A percentile compares a stretch with the other conserved stretches of the same genome.
Evolutionary conservation across 495 filamentous ascomycete genomes (phyloP).

Genomic region (Talaromyces proteolyticus): DNA sequence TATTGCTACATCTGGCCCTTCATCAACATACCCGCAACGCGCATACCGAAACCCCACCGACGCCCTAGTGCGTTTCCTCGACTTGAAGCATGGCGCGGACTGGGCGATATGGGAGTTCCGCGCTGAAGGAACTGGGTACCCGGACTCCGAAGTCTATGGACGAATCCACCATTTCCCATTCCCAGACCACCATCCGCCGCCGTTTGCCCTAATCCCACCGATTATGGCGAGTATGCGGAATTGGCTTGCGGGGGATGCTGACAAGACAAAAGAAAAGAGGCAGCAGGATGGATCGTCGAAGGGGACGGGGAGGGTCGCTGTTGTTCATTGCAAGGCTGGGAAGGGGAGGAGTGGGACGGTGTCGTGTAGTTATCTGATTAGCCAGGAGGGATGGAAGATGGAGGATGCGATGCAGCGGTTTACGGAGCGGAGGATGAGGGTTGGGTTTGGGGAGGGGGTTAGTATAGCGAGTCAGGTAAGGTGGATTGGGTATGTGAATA

Average conservation of each 20-base stretch:
- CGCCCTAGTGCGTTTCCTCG: constrained; percentile 76
- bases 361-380: constrained; percentile 81
- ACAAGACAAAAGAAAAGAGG: background rate
- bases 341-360: constrained; percentile 93
- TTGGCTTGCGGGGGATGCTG: constrained; percentile 57
- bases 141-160: constrained; percentile 78
- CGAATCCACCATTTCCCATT: constrained; percentile 87
- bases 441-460: constrained; percentile 83
- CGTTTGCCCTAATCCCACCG: constrained; percentile 78
- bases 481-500: constrained; percentile 85
- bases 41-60: constrained; percentile 92
- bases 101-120: constrained; percentile 98
- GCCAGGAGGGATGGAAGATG: constrained; percentile 78
- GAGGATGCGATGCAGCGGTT: constrained; percentile 76
- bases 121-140: constrained; percentile 93
- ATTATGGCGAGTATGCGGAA: constrained; percentile 89
- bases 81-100: constrained; percentile 69
- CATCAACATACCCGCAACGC: constrained; percentile 77
- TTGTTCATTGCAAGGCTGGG: constrained; percentile 96
- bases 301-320: constrained; percentile 59
- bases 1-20: constrained; percentile 78
- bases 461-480: constrained; percentile 87
- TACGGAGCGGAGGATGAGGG: constrained; percentile 82
- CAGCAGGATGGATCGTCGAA: constrained; percentile 6
- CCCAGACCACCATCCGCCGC: constrained; percentile 96